Conservation (phyloP, 345 rosid genomes). For the Eutrema japonicum region DNA sequence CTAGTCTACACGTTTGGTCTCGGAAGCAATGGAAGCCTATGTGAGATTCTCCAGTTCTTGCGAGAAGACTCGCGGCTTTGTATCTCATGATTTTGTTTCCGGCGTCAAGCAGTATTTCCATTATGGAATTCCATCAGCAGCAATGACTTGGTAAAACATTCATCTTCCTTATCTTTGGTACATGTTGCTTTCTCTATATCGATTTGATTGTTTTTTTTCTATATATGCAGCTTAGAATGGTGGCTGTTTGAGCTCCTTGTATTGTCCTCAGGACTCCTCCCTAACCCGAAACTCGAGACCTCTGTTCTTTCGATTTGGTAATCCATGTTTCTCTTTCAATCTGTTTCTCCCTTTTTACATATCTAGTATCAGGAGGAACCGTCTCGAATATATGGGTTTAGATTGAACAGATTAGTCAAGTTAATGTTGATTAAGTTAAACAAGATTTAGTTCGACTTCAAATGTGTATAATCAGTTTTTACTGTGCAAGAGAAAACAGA, state of each 20-base stretch:
- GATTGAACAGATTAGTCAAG: neutral
- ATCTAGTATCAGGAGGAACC: neutral
- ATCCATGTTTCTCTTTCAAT: neutral
- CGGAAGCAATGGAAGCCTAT: constrained; percentile 48
- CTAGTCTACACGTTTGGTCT: constrained; percentile 31
- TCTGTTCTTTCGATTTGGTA: constrained; percentile 75
- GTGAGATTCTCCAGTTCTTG: constrained; percentile 48
- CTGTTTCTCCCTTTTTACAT: neutral
- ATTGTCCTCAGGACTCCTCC: constrained; percentile 58
- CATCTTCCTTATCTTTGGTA: neutral
- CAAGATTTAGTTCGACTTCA: neutral
- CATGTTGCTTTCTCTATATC: neutral
- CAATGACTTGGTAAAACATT: constrained; percentile 52
- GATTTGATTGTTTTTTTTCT: neutral
- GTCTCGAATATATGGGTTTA: neutral
- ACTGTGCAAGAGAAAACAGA: no score
- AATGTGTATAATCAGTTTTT: neutral
- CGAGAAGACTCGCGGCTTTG: constrained; percentile 39
- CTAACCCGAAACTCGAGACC: constrained; percentile 65
- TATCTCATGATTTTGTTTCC: constrained; percentile 35
- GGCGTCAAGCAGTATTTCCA: constrained; percentile 45
- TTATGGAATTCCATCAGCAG: constrained; percentile 54
- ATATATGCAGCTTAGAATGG: constrained; percentile 62
- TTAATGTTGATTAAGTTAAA: neutral
- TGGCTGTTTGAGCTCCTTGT: constrained; percentile 63